These are phyloP conservation scores for Phyllachora maydis DNA, from an alignment of 2,329 filamentous ascomycete genomes.

Conservation along the genomic window DNA sequence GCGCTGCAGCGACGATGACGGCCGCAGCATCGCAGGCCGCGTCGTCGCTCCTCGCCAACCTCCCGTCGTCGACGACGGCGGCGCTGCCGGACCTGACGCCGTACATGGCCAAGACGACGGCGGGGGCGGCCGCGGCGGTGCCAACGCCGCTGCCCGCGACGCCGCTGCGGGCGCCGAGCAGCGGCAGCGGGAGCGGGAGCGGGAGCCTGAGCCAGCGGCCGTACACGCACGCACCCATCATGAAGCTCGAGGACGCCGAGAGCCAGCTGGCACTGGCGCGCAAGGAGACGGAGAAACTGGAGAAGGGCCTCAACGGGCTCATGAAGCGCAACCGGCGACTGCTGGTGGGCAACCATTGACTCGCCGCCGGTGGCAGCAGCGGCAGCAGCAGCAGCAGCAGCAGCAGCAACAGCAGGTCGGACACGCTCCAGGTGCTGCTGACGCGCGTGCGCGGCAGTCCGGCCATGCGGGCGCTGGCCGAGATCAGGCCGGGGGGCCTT, in stretches of 20 bases:
- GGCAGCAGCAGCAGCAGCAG: background rate
- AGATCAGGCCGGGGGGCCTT: no score
- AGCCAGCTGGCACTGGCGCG: conserved; percentile 25
- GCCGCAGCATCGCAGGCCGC: no score
- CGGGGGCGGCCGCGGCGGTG: background rate
- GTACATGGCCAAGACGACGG: conserved; percentile 1
- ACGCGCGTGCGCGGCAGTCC: conserved; percentile 2
- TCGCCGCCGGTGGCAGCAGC: conserved; percentile 3
- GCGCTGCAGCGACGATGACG: no score
- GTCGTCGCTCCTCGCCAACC: no score
- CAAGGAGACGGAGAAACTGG: conserved; percentile 39
- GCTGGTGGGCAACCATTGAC: conserved; percentile 12
- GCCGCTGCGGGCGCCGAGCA: no score
- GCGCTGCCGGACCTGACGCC: conserved; percentile 1
- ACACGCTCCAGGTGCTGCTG: background rate
- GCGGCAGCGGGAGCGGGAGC: no score
- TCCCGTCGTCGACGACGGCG: no score
- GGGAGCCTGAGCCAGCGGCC: no score
- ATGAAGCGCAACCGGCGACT: conserved; percentile 38
- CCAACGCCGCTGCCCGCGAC: background rate
- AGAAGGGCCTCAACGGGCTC: conserved; percentile 37
- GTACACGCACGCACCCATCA: conserved; percentile 32
- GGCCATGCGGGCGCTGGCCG: conserved; percentile 4
- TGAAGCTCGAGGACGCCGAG: conserved; percentile 45
- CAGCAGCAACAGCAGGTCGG: conserved; percentile 1